Base-by-base conservation (phyloP, 257 asterid genomes). In the Plantago ovata region DNA sequence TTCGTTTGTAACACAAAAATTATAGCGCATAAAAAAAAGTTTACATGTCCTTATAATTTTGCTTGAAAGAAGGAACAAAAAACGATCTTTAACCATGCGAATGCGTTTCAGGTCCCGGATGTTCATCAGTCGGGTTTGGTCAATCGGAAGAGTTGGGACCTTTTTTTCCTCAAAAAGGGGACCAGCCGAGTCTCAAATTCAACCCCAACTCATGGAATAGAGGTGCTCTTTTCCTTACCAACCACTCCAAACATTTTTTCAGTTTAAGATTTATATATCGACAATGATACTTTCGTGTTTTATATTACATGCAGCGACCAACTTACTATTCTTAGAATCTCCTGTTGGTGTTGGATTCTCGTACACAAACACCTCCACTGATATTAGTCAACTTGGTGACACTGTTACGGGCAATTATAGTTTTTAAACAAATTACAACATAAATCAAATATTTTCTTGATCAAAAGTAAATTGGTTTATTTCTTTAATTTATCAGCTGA, bases 271-370 rank as follows among this genome's bases (percentile, higher is more conserved):
- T n/a, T n/a, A n/a, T n/a, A n/a, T n/a, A n/a, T n/a, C n/a, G n/a
- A n/a, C n/a, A n/a, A n/a, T n/a, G n/a, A n/a, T n/a, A n/a, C n/a
- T 28, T 28, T 28, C 2, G 7, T 28, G 36, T 28, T 28, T 28
- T 15, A 10, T 49, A 19, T 28, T 48, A 15, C 20, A 0, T 22
- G 28, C 28, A 50, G 56, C 13, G 18, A 36, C 56, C 4, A 50
- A 50, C 28, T 16, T 50, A 12, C 56, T 50, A 11, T 90, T 90
- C 45, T 80, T 90, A 38, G 97, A 90, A 59, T 86, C 97, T 5
- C 97, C 96, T 1, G 95, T 94, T 56, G 96, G 97, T 6, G 96
- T 84, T 42, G 98, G 98, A 8, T 90, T 69, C 81, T 90, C 98
- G 0, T 87, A 87, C 62, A 73, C 98, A 9, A 90, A 90, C 66